Percentiles rank a stretch among this genome's conserved stretches.
Evolutionary conservation across 2,329 filamentous ascomycete species (phyloP).

Genomic region (Metarhizium anisopliae): DNA sequence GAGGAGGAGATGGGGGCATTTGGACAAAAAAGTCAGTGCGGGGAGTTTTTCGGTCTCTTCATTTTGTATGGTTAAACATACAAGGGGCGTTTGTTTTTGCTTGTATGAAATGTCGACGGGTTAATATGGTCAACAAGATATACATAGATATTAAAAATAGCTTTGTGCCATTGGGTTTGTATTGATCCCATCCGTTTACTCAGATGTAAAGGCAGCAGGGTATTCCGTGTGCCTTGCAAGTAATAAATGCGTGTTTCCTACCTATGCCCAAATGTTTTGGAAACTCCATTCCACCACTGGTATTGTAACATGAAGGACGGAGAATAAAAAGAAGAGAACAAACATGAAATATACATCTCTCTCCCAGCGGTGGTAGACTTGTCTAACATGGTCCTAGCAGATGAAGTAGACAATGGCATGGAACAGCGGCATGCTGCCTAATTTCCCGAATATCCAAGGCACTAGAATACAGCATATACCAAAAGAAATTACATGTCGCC

Average conservation of each 20-base stretch:
- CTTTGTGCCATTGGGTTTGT: neutral
- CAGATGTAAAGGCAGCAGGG: neutral
- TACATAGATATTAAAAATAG: neutral
- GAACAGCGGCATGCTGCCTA: neutral
- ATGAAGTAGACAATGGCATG: neutral
- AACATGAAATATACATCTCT: too few species aligned
- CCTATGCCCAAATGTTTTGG: neutral
- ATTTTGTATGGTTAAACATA: neutral
- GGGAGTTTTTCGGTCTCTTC: slow-evolving; percentile 1
- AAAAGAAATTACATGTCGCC: slow-evolving; percentile 15
- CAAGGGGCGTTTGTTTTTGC: neutral
- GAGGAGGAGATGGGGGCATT: neutral
- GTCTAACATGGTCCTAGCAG: neutral
- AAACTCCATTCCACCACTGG: neutral
- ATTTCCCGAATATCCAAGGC: neutral
- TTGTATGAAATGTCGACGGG: neutral
- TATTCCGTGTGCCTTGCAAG: neutral
- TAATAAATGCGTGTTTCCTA: neutral
- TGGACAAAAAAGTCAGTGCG: neutral
- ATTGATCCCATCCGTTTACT: neutral
- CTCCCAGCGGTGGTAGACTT: too few species aligned
- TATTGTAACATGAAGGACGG: neutral
- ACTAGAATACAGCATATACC: neutral
- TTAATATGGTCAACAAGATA: neutral
- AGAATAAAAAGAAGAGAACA: too few species aligned